phyloP scores from a whole-genome alignment of 768 basidiomycete genomes.

The Serpula lacrymans region DNA sequence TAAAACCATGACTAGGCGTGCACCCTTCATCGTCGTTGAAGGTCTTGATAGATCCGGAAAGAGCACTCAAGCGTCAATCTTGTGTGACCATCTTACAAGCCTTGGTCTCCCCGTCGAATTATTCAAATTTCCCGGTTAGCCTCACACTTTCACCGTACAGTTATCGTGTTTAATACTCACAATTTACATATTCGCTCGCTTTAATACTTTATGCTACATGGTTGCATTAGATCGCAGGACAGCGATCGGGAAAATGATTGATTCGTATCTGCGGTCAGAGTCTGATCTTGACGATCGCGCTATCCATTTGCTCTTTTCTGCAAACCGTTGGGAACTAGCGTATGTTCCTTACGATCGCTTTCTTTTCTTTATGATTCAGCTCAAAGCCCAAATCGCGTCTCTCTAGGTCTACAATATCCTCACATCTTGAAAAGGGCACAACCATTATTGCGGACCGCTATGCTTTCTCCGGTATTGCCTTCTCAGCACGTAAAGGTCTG shows the following conservation, averaged over 20 bases:
- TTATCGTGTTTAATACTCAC: too few relatives aligned
- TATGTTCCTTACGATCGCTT: conserved; percentile 32
- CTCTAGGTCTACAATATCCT: conserved; percentile 57
- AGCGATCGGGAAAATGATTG: conserved; percentile 88
- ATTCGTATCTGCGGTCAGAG: conserved; percentile 81
- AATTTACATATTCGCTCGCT: not conserved
- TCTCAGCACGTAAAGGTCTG: conserved; percentile 68
- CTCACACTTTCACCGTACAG: not conserved
- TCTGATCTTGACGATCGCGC: conserved; percentile 88
- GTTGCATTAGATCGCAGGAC: conserved; percentile 75
- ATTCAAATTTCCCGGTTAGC: conserved; percentile 87
- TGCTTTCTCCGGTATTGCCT: conserved; percentile 94
- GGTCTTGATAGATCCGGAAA: conserved; percentile 97
- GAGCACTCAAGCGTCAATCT: conserved; percentile 74
- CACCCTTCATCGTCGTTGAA: conserved; percentile 89
- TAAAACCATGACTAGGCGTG: conserved; percentile 30
- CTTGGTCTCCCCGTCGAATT: conserved; percentile 48
- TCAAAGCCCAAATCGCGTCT: not conserved
- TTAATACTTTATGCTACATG: not conserved
- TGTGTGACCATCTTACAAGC: conserved; percentile 52
- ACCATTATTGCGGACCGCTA: conserved; percentile 89
- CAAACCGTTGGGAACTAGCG: conserved; percentile 96
- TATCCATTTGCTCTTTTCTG: conserved; percentile 92
- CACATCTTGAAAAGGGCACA: conserved; percentile 57
- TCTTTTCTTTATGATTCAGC: not conserved